Base-by-base conservation (phyloP, 1,139 yeast species). In the Williopsis jadinii region DNA sequence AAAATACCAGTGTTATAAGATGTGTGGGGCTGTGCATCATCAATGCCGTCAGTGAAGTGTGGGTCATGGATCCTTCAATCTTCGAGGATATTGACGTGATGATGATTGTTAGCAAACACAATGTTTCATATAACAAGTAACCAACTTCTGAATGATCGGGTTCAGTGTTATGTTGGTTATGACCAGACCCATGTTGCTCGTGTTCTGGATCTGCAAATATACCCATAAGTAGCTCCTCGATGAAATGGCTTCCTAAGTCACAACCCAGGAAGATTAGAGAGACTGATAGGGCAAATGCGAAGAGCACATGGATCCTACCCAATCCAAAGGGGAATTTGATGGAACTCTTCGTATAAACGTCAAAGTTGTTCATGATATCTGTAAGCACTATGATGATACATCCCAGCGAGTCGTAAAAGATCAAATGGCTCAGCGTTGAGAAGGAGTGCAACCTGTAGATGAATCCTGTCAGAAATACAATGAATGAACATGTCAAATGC, bases 271-370 rank as follows among this genome's bases (percentile, higher is more conserved):
- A 92, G 19, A 90, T 70, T 47, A 92, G 71, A 1, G 95, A 81
- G 1, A 92, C 82, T 15, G 95, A 80, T 38, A 88, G 68, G 0
- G 94, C 96, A 67, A 88, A 90, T 3, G 95, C 95, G 32, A 84
- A 80, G 27, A 92, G 66, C 0, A 90, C 95, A 55, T 92, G 96
- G 19, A 85, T 70, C 45, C 97, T 70, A 24, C 94, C 95, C 32
- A 92, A 67, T 0, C 97, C 97, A 67, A 92, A 92, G 0, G 98
- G 98, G 51, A 79, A 84, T 13, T 81, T 80, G 34, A 92, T 68
- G 8, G 95, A 83, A n/a, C 92, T 76, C 44, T 75, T 77, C 49
- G 76, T 80, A 97, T 97, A 92, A 5, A 84, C 95, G 50, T 86
- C 95, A 59, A 92, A 92, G 56, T 90, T 92, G 12, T 88, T 76